Conservation (phyloP, 495 filamentous ascomycete species). For the Penicillium robsamsonii region DNA sequence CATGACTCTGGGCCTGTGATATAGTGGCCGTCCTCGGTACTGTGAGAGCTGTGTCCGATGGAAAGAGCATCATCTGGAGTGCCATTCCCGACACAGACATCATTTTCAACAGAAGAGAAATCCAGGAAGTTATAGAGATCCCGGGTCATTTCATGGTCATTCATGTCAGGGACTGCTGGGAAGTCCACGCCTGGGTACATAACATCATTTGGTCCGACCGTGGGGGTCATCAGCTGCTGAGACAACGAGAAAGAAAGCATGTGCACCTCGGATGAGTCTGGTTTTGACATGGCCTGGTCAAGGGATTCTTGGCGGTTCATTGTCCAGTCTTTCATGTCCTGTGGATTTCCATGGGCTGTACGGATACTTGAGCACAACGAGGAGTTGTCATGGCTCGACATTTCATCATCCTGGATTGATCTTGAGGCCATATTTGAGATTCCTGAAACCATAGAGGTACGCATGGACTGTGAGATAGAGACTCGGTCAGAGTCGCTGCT, state of each 20-base stretch:
- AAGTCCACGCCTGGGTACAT: slow-evolving; percentile 47
- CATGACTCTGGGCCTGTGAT: slow-evolving; percentile 38
- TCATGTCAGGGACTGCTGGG: slow-evolving; percentile 40
- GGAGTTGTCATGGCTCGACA: slow-evolving; percentile 46
- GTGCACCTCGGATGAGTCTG: slow-evolving; percentile 46
- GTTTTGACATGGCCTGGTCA: slow-evolving; percentile 39
- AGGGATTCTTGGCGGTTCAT: slow-evolving; percentile 41
- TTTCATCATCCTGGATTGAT: slow-evolving; percentile 49
- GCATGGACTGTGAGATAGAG: slow-evolving; percentile 40
- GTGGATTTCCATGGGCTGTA: slow-evolving; percentile 36
- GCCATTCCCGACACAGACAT: slow-evolving; percentile 40
- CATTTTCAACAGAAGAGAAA: slow-evolving; percentile 46
- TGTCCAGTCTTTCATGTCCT: slow-evolving; percentile 44
- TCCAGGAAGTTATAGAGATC: slow-evolving; percentile 46
- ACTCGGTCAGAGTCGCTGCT: slow-evolving; percentile 38
- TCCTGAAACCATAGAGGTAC: slow-evolving; percentile 38
- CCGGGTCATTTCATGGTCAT: slow-evolving; percentile 40
- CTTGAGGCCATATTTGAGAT: slow-evolving; percentile 43
- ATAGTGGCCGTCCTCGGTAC: slow-evolving; percentile 40
- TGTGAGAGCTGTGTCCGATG: slow-evolving; percentile 42
- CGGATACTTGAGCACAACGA: slow-evolving; percentile 43
- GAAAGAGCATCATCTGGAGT: slow-evolving; percentile 45
- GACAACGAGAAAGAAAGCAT: slow-evolving; percentile 50
- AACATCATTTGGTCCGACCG: slow-evolving; percentile 45
- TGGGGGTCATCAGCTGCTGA: slow-evolving; percentile 44